These are phyloP conservation scores for Starmerella floris DNA, from an alignment of 805 yeast genomes.

Conservation along the genomic window DNA sequence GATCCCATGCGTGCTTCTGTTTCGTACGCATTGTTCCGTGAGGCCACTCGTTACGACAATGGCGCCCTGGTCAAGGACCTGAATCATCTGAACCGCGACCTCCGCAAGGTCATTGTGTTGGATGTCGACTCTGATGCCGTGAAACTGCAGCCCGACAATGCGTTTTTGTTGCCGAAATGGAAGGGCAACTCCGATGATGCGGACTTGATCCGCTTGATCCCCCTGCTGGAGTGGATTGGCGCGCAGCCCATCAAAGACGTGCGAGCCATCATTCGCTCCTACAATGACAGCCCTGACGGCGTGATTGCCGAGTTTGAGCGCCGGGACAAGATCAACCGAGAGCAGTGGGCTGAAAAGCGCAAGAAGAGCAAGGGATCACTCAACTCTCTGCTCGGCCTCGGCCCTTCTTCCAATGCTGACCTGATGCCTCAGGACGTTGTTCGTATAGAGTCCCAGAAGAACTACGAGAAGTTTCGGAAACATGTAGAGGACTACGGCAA, in stretches of 20 bases:
- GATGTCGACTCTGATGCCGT: constrained; percentile 65
- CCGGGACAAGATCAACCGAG: constrained; percentile 64
- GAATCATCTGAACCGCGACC: constrained; percentile 78
- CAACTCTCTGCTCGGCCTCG: constrained; percentile 50
- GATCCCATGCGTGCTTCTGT: constrained; percentile 89
- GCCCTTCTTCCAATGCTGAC: constrained; percentile 33
- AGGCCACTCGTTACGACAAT: constrained; percentile 79
- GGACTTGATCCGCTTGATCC: constrained; percentile 62
- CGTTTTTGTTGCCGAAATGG: constrained; percentile 79
- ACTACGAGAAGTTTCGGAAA: constrained; percentile 70
- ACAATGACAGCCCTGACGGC: constrained; percentile 42
- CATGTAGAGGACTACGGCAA: constrained; percentile 69
- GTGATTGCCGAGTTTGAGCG: constrained; percentile 67
- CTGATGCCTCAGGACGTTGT: constrained; percentile 77
- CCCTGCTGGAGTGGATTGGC: constrained; percentile 87
- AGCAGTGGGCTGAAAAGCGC: constrained; percentile 33
- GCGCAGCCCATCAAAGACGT: constrained; percentile 78
- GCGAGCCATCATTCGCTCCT: constrained; percentile 71
- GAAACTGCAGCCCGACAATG: constrained; percentile 83
- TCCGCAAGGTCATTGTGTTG: constrained; percentile 62
- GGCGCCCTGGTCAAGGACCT: constrained; percentile 85
- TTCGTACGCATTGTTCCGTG: constrained; percentile 76
- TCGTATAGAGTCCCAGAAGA: constrained; percentile 85
- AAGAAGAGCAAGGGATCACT: constrained; percentile 29
- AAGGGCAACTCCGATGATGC: constrained; percentile 71